These are phyloP conservation scores for Pascua guehoae DNA, from an alignment of 1,284 basidiomycete genomes.

Conservation along the genomic window DNA sequence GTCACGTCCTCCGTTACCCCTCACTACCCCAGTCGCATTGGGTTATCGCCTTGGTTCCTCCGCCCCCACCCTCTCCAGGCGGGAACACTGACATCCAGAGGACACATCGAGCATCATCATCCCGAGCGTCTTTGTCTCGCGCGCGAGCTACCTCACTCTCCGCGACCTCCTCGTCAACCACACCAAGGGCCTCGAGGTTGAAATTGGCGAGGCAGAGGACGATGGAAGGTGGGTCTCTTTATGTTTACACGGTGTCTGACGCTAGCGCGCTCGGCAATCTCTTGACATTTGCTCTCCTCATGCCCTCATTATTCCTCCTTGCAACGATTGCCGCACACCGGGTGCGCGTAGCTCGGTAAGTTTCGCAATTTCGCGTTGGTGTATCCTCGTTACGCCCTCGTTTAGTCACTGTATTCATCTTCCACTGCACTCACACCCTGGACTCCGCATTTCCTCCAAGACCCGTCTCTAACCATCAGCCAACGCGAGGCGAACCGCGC, in stretches of 20 bases:
- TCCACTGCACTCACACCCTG: conserved; percentile 1
- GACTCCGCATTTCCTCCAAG: neutral
- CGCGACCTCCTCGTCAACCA: conserved; percentile 38
- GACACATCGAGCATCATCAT: conserved; percentile 51
- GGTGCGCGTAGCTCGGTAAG: conserved; percentile 41
- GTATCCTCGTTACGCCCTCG: neutral
- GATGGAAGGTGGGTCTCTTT: conserved; percentile 38
- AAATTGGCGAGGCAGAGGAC: conserved; percentile 39
- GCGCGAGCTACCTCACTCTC: conserved; percentile 49
- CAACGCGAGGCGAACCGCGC: conserved; percentile 48
- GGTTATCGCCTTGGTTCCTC: no score
- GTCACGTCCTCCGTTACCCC: no score
- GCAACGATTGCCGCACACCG: conserved; percentile 43
- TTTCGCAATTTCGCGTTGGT: neutral
- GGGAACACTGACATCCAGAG: conserved; percentile 25
- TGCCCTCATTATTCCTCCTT: conserved; percentile 45
- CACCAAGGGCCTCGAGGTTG: conserved; percentile 31
- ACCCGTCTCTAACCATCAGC: conserved; percentile 13
- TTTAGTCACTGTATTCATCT: neutral
- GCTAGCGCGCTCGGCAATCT: conserved; percentile 42
- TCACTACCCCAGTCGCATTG: no score
- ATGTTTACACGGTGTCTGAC: neutral
- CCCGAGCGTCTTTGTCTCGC: conserved; percentile 51
- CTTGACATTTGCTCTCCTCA: conserved; percentile 43
- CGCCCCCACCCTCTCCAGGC: no score